A percentile compares a stretch with the other conserved stretches of the same genome.
Evolutionary conservation across 345 rosid species (phyloP).

Genomic region (Linum tenue): DNA sequence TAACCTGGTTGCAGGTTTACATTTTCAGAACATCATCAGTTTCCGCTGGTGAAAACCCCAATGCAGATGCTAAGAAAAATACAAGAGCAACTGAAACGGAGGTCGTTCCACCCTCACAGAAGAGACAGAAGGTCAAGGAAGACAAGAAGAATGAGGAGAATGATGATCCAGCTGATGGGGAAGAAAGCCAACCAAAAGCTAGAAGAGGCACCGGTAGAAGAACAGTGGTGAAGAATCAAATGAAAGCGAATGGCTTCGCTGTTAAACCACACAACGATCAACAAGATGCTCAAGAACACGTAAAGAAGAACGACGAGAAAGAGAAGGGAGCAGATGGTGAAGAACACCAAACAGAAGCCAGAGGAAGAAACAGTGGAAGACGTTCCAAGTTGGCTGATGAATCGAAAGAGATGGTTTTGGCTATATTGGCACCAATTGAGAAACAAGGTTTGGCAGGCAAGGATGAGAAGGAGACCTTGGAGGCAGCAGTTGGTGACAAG

Average conservation of each 20-base stretch:
- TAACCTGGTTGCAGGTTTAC: not conserved
- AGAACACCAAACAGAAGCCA: not conserved
- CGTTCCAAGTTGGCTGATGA: not conserved
- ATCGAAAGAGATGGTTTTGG: not conserved
- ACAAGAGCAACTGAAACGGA: not conserved
- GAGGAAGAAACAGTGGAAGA: not conserved
- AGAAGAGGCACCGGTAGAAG: not conserved
- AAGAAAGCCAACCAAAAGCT: not conserved
- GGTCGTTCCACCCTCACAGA: not conserved
- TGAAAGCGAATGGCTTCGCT: not conserved
- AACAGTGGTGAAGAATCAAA: not conserved
- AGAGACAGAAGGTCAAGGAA: not conserved
- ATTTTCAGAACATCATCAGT: not conserved
- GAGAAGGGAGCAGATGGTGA: too few relatives aligned
- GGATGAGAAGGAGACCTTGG: not conserved
- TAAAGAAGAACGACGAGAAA: too few relatives aligned
- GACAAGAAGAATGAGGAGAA: too few relatives aligned
- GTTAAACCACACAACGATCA: too few relatives aligned
- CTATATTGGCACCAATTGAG: not conserved
- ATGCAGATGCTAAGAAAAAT: not conserved
- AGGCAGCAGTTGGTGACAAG: not conserved
- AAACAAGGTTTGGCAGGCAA: not conserved
- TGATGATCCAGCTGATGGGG: not conserved
- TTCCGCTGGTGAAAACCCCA: not conserved
- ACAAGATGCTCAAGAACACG: too few relatives aligned